Evolutionary conservation across 129 eudicot species (phyloP), one percentile per base, ranked within the genome.

Genomic region (Escallonia rubra): DNA sequence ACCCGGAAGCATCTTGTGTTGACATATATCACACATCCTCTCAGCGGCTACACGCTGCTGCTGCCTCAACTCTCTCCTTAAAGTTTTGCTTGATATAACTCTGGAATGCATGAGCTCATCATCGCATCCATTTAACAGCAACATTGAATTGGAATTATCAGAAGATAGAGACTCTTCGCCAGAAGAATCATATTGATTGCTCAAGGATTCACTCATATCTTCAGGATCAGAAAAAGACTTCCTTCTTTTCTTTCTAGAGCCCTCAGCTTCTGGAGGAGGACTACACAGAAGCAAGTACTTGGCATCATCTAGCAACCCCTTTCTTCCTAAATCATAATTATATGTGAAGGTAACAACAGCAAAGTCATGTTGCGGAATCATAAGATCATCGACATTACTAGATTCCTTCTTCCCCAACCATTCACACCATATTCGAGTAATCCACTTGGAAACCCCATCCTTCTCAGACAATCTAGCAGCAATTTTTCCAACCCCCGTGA

Each of bases 1-100:
- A 14, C 90, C 88, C 0, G 96, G 99, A 51, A 93, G 95, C 90
- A 93, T 82, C 78, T 82, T 93, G 65, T 86, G 96, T 69, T 86
- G 92, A 64, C 99, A 93, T 47, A 93, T 89, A 66, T 82, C 87
- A 71, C 99, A 93, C 73, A 76, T 65, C 78, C 95, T 84, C 74
- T 89, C 95, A 8, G 96, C 73, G 56, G 95, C 99, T 45, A 84
- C 66, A 11, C 83, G 83, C 47, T 74, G 82, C 13, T 80, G 90
- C 47, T 61, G 23, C 77, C 92, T 89, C 65, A 89, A 72, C 68
- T 84, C 88, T 82, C 76, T 85, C 65, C 96, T 83, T 69, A 75
- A 54, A 43, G 79, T 76, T 77, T 86, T 86, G 81, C 79, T 81
- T 2, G 74, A 73, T 11, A 87, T 70, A 54, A 84, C 44, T 66